Evolutionary conservation across 1,284 basidiomycete species (phyloP).

Genomic region (Sphaerobolus stellatus): DNA sequence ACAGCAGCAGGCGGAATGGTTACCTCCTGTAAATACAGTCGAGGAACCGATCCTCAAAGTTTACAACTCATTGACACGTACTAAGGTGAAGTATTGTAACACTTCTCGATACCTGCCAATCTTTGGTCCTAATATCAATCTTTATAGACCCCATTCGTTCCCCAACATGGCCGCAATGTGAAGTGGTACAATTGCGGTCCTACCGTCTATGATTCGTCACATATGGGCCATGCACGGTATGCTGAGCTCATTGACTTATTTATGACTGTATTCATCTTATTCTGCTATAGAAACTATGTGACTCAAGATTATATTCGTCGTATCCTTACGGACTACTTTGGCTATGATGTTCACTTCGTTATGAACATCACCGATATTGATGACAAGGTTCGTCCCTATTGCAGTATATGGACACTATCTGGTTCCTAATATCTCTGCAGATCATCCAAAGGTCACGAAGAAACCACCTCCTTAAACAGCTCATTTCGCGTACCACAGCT

Average conservation of each 20-base stretch:
- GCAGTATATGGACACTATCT: constrained; percentile 11
- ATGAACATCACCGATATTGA: constrained; percentile 99
- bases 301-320: constrained; percentile 95
- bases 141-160: constrained; percentile 75
- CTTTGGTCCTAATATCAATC: constrained; percentile 10
- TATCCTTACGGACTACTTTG: constrained; percentile 94
- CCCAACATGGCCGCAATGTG: constrained; percentile 78
- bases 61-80: constrained; percentile 92
- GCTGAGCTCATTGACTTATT: constrained; percentile 21
- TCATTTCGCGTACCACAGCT: constrained; percentile 51
- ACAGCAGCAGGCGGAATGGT: constrained; percentile 10
- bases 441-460: constrained; percentile 90
- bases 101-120: constrained; percentile 11
- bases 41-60: constrained; percentile 68
- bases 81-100: constrained; percentile 63
- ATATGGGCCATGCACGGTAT: constrained; percentile 98
- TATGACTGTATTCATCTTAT: constrained; percentile 16
- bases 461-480: constrained; percentile 74
- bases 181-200: constrained; percentile 99
- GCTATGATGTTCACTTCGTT: constrained; percentile 97
- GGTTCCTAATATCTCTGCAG: constrained; percentile 41
- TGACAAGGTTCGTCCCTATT: constrained; percentile 76
- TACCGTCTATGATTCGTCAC: constrained; percentile 98
- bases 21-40: not conserved
- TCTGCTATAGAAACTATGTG: constrained; percentile 82